phyloP scores from a whole-genome alignment of 768 basidiomycete species.

The Suillus tomentosus region DNA sequence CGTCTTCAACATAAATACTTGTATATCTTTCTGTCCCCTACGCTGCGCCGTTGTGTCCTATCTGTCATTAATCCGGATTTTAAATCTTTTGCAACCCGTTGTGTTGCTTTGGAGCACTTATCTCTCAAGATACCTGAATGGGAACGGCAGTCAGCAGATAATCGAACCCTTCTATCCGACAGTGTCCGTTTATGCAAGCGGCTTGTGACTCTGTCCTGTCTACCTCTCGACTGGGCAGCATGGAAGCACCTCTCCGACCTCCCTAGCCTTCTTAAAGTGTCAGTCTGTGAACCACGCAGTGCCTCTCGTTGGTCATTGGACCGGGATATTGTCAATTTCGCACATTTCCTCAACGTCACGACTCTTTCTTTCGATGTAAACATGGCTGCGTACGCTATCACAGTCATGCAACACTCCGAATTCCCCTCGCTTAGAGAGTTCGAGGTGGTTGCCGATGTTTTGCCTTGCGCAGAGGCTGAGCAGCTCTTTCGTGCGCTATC shows the following conservation, averaged over 20 bases:
- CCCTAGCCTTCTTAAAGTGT: slow-evolving; percentile 1
- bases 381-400: not conserved
- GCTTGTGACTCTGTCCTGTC: not conserved
- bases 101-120: not conserved
- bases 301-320: not conserved
- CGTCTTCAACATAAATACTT: slow-evolving; percentile 1
- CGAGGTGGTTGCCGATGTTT: not conserved
- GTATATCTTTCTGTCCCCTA: not conserved
- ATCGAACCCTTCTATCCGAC: not conserved
- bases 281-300: not conserved
- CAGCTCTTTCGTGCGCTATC: not conserved
- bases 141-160: not conserved
- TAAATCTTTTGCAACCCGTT: not conserved
- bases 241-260: not conserved
- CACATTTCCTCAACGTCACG: not conserved
- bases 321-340: not conserved
- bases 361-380: not conserved
- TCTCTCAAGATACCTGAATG: not conserved
- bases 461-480: not conserved
- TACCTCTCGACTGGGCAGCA: not conserved
- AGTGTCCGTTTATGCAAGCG: not conserved
- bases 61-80: not conserved
- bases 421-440: slow-evolving; percentile 1
- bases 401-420: not conserved
- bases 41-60: not conserved